A percentile compares a stretch with the other conserved stretches of the same genome.
Evolutionary conservation across 108 stramenopile genomes (phyloP).

Genomic region (Aureococcus anophagefferens): DNA sequence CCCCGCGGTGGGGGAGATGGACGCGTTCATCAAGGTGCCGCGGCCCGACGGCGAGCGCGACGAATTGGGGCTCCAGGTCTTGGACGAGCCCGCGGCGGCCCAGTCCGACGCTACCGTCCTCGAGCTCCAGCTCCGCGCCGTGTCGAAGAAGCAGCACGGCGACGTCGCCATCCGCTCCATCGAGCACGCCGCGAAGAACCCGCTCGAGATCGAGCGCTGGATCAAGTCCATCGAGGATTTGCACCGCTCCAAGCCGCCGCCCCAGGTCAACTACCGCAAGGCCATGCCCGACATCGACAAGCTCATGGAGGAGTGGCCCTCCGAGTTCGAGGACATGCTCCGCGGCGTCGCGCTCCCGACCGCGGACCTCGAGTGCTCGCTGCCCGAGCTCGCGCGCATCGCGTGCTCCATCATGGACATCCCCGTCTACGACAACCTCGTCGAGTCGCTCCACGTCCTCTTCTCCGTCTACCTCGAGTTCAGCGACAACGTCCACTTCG

Average conservation of each 20-base stretch:
- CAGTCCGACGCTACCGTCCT: conserved; percentile 66
- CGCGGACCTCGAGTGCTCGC: conserved; percentile 44
- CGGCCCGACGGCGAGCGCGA: conserved; percentile 53
- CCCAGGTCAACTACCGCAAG: conserved; percentile 48
- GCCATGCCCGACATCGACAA: conserved; percentile 61
- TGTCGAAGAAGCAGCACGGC: conserved; percentile 42
- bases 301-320: conserved; percentile 66
- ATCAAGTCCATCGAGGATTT: conserved; percentile 56
- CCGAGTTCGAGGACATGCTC: conserved; percentile 50
- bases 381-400: conserved; percentile 62
- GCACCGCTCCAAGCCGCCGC: conserved; percentile 50
- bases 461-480: conserved; percentile 48
- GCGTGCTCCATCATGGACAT: conserved; percentile 65
- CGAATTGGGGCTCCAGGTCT: conserved; percentile 50
- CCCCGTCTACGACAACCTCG: conserved; percentile 52
- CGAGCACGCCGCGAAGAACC: conserved; percentile 53
- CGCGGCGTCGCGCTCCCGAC: conserved; percentile 45
- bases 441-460: conserved; percentile 51
- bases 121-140: conserved; percentile 61
- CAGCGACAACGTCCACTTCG: conserved; percentile 35
- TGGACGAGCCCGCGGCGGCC: conserved; percentile 61
- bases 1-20: conserved; percentile 70
- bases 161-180: conserved; percentile 43
- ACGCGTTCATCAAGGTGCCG: conserved; percentile 68
- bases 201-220: conserved; percentile 61